Percentiles rank a stretch among this genome's conserved stretches.
Conservation (phyloP, 345 rosid species). For the Xanthoceras sorbifolium region DNA sequence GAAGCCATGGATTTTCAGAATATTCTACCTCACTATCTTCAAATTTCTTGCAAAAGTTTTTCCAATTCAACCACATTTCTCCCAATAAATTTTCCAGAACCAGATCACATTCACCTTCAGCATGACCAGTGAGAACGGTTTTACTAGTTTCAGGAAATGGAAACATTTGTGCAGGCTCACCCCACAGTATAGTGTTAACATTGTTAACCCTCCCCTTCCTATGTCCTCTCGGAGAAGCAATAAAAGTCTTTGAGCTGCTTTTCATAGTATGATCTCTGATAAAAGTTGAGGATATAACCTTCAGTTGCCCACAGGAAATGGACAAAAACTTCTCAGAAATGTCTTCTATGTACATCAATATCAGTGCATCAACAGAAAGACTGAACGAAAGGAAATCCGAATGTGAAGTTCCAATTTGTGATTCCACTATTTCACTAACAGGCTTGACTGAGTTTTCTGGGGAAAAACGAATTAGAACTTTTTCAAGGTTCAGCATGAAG, state of each 20-base stretch:
- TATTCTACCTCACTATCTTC: constrained; percentile 47
- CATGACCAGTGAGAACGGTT: constrained; percentile 30
- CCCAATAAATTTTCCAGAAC: constrained; percentile 49
- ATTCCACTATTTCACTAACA: constrained; percentile 36
- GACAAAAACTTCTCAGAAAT: constrained; percentile 48
- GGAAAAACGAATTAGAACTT: constrained; percentile 41
- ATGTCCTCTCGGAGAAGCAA: constrained; percentile 36
- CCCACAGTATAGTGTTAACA: constrained; percentile 47
- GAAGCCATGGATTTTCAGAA: constrained; percentile 63
- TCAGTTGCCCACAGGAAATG: constrained; percentile 61
- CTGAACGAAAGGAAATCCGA: constrained; percentile 49
- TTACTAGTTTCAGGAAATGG: constrained; percentile 36
- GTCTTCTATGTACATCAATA: constrained; percentile 47
- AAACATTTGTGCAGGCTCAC: constrained; percentile 58
- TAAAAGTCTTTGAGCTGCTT: constrained; percentile 30
- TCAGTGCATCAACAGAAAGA: constrained; percentile 55
- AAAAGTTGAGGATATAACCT: constrained; percentile 44
- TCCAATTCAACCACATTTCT: constrained; percentile 75
- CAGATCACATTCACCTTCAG: constrained; percentile 34
- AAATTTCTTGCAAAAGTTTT: constrained; percentile 37
- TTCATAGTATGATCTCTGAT: constrained; percentile 29
- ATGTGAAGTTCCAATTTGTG: constrained; percentile 36
- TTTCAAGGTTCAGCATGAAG: constrained; percentile 57
- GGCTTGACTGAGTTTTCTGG: constrained; percentile 37
- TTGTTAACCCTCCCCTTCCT: constrained; percentile 37